A percentile compares a stretch with the other conserved stretches of the same genome.
These are phyloP conservation scores for Aspergillus floridensis DNA, from an alignment of 2,329 filamentous ascomycete genomes.

Conservation along the genomic window DNA sequence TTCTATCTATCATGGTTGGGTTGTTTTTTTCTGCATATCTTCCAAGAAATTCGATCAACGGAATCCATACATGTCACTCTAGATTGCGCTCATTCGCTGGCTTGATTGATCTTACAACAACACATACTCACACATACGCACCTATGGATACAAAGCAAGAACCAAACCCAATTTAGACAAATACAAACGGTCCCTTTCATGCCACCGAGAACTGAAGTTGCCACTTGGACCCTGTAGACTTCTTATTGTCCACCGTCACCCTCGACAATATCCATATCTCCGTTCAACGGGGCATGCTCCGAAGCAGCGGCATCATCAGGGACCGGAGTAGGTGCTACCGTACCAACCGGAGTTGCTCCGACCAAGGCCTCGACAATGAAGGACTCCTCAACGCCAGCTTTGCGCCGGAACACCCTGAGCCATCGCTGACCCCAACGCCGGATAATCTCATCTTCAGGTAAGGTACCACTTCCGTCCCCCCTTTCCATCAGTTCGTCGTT, in stretches of 20 bases:
- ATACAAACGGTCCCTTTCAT: neutral
- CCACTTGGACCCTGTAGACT: constrained; percentile 9
- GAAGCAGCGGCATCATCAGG: constrained; percentile 12
- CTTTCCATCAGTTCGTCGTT: constrained; percentile 74
- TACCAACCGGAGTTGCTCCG: constrained; percentile 45
- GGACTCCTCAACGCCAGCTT: constrained; percentile 81
- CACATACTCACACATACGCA: neutral
- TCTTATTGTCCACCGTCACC: constrained; percentile 16
- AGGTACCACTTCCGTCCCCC: constrained; percentile 51
- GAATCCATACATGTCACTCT: too few species aligned
- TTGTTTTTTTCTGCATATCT: too few species aligned
- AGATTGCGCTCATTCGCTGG: neutral
- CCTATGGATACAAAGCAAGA: constrained; percentile 4
- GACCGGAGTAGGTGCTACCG: constrained; percentile 26
- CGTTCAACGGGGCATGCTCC: constrained; percentile 22
- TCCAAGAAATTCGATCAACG: too few species aligned
- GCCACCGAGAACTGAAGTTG: neutral
- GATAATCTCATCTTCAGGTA: constrained; percentile 62
- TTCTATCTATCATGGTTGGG: too few species aligned
- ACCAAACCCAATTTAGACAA: neutral
- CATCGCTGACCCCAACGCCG: constrained; percentile 80
- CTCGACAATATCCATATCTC: constrained; percentile 33
- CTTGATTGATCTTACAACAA: neutral
- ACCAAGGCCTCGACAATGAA: constrained; percentile 58
- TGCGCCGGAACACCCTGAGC: constrained; percentile 78